phyloP scores from a whole-genome alignment of 305 asterid genomes.

The Nicotiana rustica region DNA sequence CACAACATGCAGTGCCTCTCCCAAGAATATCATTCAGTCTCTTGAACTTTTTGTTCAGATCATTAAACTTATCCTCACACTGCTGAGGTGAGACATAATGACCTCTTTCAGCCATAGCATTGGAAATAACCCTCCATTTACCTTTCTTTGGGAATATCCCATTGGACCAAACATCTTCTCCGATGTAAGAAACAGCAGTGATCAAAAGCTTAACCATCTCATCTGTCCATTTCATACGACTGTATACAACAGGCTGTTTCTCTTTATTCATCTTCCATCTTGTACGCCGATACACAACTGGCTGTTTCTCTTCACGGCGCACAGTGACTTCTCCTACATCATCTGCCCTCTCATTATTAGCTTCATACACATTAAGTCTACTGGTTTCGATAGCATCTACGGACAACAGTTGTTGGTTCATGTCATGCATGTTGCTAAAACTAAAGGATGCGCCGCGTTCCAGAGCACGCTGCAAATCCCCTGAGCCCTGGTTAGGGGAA shows the following conservation, averaged over 20 bases:
- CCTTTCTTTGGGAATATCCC: slow-evolving; percentile 70
- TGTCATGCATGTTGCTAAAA: neutral
- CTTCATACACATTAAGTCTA: neutral
- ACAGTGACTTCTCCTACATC: neutral
- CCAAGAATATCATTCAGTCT: slow-evolving; percentile 87
- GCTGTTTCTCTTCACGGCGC: neutral
- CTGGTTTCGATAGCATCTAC: neutral
- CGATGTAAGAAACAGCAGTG: slow-evolving; percentile 83
- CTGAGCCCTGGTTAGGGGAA: neutral
- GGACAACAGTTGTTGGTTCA: slow-evolving; percentile 6
- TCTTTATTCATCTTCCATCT: slow-evolving; percentile 1
- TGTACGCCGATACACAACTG: neutral
- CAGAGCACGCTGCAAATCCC: neutral
- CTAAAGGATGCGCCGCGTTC: neutral
- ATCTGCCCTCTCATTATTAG: neutral
- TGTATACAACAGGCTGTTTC: neutral
- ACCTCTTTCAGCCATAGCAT: slow-evolving; percentile 90
- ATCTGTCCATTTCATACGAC: slow-evolving; percentile 88
- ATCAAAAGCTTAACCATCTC: slow-evolving; percentile 76
- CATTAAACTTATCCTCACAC: slow-evolving; percentile 85
- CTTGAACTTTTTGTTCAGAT: slow-evolving; percentile 82
- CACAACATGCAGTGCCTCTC: slow-evolving; percentile 80
- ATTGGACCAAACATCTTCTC: slow-evolving; percentile 63
- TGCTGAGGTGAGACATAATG: slow-evolving; percentile 87
- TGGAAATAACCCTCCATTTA: slow-evolving; percentile 82